Evolutionary conservation across 2,329 filamentous ascomycete genomes (phyloP).

Genomic region (Phyllachora maydis): DNA sequence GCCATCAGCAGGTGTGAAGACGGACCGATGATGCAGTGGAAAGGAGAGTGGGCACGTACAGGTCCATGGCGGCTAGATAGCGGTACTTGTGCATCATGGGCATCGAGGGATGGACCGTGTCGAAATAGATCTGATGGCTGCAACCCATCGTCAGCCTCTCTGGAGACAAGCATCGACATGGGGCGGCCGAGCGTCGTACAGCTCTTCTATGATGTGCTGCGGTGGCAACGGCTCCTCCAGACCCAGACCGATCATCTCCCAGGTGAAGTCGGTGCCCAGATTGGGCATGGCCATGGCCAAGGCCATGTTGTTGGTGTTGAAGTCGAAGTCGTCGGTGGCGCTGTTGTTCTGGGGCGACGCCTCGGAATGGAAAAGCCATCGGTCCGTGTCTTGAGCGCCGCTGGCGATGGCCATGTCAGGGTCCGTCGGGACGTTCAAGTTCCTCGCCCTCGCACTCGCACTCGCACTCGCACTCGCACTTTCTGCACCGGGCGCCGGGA

Average conservation of each 20-base stretch:
- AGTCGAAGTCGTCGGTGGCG: slow-evolving; percentile 39
- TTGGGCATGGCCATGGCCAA: slow-evolving; percentile 27
- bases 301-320: slow-evolving; percentile 24
- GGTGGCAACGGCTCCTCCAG: slow-evolving; percentile 37
- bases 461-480: too few relatives aligned
- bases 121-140: slow-evolving; percentile 71
- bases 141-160: slow-evolving; percentile 6
- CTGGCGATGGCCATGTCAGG: slow-evolving; percentile 22
- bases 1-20: slow-evolving; percentile 3
- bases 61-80: slow-evolving; percentile 73
- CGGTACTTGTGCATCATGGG: slow-evolving; percentile 82
- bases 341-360: slow-evolving; percentile 22
- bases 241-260: slow-evolving; percentile 51
- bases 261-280: slow-evolving; percentile 41
- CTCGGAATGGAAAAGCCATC: slow-evolving; percentile 29
- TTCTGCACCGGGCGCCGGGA: slow-evolving; percentile 13
- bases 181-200: slow-evolving; percentile 33
- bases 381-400: slow-evolving; percentile 28
- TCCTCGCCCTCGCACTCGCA: too few relatives aligned
- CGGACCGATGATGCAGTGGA: slow-evolving; percentile 1
- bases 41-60: slow-evolving; percentile 25
- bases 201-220: slow-evolving; percentile 53
- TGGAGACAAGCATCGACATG: neutral
- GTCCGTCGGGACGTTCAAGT: slow-evolving; percentile 21
- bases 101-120: slow-evolving; percentile 67